Evolutionary conservation across 345 rosid genomes (phyloP).

Genomic region (Gossypium sturtianum): DNA sequence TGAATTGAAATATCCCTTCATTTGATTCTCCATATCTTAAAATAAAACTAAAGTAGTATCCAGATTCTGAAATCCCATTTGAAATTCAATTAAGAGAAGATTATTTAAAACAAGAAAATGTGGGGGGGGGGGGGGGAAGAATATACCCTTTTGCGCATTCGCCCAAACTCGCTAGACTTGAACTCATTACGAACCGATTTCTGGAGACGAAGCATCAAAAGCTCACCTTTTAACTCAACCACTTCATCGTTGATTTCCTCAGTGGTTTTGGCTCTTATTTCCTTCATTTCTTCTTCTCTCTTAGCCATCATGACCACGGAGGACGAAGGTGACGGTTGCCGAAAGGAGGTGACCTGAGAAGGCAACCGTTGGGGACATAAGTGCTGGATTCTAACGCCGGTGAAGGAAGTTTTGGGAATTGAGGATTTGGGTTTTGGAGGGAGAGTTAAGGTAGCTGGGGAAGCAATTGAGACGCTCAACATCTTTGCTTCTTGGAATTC

Average conservation of each 20-base stretch:
- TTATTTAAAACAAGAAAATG: background rate
- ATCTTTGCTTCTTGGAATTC: constrained; percentile 19
- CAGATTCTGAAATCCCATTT: background rate
- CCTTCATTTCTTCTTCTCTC: constrained; percentile 71
- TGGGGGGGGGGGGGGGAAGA: no score
- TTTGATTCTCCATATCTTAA: background rate
- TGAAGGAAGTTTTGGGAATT: constrained; percentile 40
- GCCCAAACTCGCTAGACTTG: constrained; percentile 82
- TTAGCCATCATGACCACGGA: constrained; percentile 76
- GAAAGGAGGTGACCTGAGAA: constrained; percentile 15
- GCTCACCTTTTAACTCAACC: constrained; percentile 87
- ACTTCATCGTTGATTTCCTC: constrained; percentile 83
- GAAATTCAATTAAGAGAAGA: background rate
- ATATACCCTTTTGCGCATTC: constrained; percentile 78
- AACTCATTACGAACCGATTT: constrained; percentile 81
- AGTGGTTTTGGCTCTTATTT: constrained; percentile 59
- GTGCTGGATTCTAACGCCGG: constrained; percentile 45
- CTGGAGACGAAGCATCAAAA: constrained; percentile 83
- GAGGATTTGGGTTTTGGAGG: constrained; percentile 29
- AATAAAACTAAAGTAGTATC: background rate
- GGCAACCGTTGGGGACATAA: constrained; percentile 22
- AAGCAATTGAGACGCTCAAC: constrained; percentile 51
- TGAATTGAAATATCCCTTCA: background rate
- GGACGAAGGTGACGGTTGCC: constrained; percentile 14
- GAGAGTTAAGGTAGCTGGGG: constrained; percentile 34